phyloP scores from a whole-genome alignment of 208 protist species.

The Lotmaria passim region DNA sequence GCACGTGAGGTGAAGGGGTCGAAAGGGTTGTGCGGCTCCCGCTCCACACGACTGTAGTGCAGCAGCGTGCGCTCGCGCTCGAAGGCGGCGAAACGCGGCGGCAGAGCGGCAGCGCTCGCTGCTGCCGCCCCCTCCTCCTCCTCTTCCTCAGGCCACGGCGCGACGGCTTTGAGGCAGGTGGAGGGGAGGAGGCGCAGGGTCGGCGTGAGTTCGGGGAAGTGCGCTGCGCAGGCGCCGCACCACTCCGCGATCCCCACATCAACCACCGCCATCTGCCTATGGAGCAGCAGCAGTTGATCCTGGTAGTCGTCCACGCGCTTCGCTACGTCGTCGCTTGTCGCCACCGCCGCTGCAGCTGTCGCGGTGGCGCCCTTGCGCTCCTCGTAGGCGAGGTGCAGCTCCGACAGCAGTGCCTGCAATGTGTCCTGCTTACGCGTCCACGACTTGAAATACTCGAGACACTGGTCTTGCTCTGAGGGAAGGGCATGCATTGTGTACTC shows the following conservation, averaged over 20 bases:
- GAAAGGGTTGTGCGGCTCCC: slow-evolving; percentile 54
- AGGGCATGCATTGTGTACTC: slow-evolving; percentile 52
- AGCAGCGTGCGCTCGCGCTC: slow-evolving; percentile 71
- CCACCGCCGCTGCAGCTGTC: too few relatives aligned
- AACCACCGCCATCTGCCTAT: slow-evolving; percentile 52
- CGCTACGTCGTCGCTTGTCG: slow-evolving; percentile 3
- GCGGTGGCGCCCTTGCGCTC: background rate
- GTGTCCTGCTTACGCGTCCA: slow-evolving; percentile 56
- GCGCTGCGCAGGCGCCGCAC: slow-evolving; percentile 47
- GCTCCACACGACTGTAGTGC: slow-evolving; percentile 63
- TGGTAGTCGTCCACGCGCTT: slow-evolving; percentile 35
- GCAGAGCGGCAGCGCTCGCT: background rate
- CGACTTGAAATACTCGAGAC: slow-evolving; percentile 55
- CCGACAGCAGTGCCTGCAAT: slow-evolving; percentile 39
- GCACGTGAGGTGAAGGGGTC: slow-evolving; percentile 37
- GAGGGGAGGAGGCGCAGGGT: slow-evolving; percentile 53
- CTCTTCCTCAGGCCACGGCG: slow-evolving; percentile 5
- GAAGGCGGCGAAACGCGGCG: slow-evolving; percentile 50
- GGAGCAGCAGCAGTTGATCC: slow-evolving; percentile 31
- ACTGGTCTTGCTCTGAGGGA: slow-evolving; percentile 40
- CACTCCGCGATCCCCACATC: slow-evolving; percentile 54
- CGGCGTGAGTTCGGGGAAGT: slow-evolving; percentile 57
- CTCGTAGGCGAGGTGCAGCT: slow-evolving; percentile 41
- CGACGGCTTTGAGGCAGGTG: slow-evolving; percentile 37
- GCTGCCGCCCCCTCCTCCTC: slow-evolving; percentile 8